These are phyloP conservation scores for Pulchroboletus neoregius DNA, from an alignment of 1,284 basidiomycete genomes.

Conservation along the genomic window DNA sequence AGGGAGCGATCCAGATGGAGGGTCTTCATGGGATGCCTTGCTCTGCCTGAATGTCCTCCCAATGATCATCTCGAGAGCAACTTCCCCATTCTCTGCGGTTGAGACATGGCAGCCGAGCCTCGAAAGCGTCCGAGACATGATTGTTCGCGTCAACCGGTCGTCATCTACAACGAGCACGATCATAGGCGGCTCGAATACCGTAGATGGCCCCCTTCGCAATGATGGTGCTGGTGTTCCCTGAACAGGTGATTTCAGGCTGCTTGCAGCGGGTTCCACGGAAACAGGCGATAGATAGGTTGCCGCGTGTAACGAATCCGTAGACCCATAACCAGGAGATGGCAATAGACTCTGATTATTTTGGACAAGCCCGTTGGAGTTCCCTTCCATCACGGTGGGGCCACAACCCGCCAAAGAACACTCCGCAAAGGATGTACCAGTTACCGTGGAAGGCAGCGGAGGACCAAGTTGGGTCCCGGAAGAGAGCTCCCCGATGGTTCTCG, in stretches of 20 bases:
- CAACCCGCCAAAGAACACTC: constrained; percentile 3
- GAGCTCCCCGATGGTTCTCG: constrained; percentile 44
- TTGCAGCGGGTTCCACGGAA: constrained; percentile 11
- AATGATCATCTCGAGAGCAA: constrained; percentile 74
- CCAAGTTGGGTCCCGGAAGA: constrained; percentile 43
- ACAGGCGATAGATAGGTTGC: constrained; percentile 1
- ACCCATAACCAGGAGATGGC: constrained; percentile 3
- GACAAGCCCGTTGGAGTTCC: neutral
- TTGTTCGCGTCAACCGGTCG: constrained; percentile 71
- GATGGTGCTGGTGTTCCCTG: constrained; percentile 23
- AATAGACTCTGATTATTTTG: constrained; percentile 4
- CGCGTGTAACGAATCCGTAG: constrained; percentile 3
- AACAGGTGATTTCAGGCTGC: constrained; percentile 11
- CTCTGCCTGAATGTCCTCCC: constrained; percentile 25
- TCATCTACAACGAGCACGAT: constrained; percentile 76
- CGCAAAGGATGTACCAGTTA: neutral
- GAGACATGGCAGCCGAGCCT: constrained; percentile 75
- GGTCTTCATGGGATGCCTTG: neutral
- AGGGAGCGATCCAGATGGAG: neutral
- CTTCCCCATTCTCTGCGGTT: constrained; percentile 84
- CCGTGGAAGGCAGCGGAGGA: constrained; percentile 36
- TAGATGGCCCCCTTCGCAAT: constrained; percentile 27
- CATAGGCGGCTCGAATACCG: constrained; percentile 43
- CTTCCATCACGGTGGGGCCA: constrained; percentile 11
- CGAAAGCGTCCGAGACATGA: constrained; percentile 80